A percentile compares a stretch with the other conserved stretches of the same genome.
phyloP scores from a whole-genome alignment of 148 eudicot species.

The Beta vulgaris region DNA sequence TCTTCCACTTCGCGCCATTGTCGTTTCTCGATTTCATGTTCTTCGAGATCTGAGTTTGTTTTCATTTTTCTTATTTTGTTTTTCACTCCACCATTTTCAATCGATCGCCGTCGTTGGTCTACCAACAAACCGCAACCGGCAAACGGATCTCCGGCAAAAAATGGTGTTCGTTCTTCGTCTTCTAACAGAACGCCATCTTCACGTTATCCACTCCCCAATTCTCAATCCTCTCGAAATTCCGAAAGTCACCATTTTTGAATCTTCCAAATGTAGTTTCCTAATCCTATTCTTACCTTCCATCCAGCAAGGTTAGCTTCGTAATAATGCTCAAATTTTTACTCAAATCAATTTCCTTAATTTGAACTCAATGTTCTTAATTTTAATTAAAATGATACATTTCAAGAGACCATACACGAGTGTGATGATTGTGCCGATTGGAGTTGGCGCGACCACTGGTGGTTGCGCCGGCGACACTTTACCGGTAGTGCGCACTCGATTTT shows the following conservation, averaged over 20 bases:
- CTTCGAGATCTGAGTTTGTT: no score
- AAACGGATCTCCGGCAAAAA: no score
- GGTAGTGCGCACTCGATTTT: conserved; percentile 68
- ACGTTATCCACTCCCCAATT: neutral
- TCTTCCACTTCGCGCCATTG: no score
- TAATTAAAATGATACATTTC: no score
- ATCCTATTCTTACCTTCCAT: conserved; percentile 25
- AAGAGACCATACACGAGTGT: conserved; percentile 82
- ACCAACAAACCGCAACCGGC: no score
- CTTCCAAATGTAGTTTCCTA: conserved; percentile 6
- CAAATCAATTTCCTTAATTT: no score
- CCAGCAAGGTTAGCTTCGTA: conserved; percentile 23
- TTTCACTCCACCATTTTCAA: no score
- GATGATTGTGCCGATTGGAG: conserved; percentile 87
- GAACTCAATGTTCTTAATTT: no score
- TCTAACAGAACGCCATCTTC: neutral
- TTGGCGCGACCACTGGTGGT: conserved; percentile 92
- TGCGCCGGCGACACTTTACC: conserved; percentile 93
- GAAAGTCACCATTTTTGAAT: neutral
- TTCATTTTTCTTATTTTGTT: no score
- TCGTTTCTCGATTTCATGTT: no score
- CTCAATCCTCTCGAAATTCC: neutral
- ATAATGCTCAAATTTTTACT: neutral
- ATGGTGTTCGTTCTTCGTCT: neutral
- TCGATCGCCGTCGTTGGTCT: no score